Percentiles rank a stretch among this genome's conserved stretches.
Evolutionary conservation across 345 rosid species (phyloP).

Genomic region (Brassica rapa): DNA sequence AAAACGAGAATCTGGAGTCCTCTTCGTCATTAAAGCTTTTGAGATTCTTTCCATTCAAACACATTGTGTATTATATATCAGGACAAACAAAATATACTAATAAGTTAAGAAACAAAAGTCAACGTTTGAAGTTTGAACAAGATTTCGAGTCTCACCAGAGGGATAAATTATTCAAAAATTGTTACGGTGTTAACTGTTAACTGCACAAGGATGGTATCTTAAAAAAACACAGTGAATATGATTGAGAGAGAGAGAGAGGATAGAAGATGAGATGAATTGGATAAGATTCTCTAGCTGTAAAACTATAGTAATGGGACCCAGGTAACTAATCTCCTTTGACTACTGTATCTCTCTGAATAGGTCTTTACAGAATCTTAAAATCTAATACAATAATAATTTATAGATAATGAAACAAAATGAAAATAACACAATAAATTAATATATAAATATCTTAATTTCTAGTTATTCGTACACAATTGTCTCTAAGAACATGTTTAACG

Average conservation of each 20-base stretch:
- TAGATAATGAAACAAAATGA: not conserved
- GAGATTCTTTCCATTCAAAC: not conserved
- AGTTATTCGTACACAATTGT: too few relatives aligned
- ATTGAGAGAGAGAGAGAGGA: not conserved
- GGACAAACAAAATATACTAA: not conserved
- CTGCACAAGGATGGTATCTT: not conserved
- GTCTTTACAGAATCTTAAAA: not conserved
- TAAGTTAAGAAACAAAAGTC: not conserved
- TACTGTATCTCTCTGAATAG: not conserved
- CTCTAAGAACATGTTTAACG: too few relatives aligned
- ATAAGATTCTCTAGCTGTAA: conserved; percentile 20
- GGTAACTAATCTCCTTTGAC: conserved; percentile 18
- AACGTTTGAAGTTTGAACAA: not conserved
- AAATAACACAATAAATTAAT: too few relatives aligned
- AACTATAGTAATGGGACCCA: conserved; percentile 5
- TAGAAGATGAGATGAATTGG: conserved; percentile 4
- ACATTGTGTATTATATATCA: not conserved
- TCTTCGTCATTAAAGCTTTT: not conserved
- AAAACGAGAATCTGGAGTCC: not conserved
- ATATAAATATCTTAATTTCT: too few relatives aligned
- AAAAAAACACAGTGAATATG: not conserved
- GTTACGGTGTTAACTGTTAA: not conserved
- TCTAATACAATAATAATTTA: not conserved
- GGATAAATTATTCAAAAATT: not conserved
- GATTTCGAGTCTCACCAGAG: not conserved